These are phyloP conservation scores for Syzygium syzygioides DNA, from an alignment of 441 rosid genomes.

Conservation along the genomic window DNA sequence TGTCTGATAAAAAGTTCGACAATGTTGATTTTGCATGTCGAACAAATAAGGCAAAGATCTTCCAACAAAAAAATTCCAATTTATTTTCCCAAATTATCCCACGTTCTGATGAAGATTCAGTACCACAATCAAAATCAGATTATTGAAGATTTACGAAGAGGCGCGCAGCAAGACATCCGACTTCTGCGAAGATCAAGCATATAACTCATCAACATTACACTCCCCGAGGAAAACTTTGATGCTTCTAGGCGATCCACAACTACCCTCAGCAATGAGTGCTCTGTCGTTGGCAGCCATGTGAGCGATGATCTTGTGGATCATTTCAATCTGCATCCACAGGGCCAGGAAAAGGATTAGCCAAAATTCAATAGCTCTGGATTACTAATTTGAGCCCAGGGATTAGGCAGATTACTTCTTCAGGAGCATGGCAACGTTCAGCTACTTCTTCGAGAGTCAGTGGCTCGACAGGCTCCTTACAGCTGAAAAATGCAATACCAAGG, in stretches of 20 bases:
- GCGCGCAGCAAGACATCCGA: background rate
- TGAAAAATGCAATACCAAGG: slow-evolving; percentile 16
- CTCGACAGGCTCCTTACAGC: slow-evolving; percentile 92
- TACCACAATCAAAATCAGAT: background rate
- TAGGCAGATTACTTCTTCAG: slow-evolving; percentile 49
- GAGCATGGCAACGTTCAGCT: slow-evolving; percentile 89
- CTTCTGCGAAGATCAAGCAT: slow-evolving; percentile 15
- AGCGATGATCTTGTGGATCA: slow-evolving; percentile 87
- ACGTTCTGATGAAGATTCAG: background rate
- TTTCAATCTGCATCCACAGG: slow-evolving; percentile 64
- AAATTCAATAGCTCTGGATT: background rate
- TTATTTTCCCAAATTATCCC: background rate
- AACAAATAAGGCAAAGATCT: background rate
- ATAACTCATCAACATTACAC: slow-evolving; percentile 67
- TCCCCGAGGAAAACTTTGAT: slow-evolving; percentile 81
- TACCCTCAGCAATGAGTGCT: slow-evolving; percentile 89
- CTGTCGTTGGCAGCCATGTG: slow-evolving; percentile 98
- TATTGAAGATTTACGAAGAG: background rate
- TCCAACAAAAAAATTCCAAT: background rate
- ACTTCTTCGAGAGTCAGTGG: slow-evolving; percentile 80
- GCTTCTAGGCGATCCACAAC: slow-evolving; percentile 92
- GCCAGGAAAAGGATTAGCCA: slow-evolving; percentile 7
- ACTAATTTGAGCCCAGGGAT: background rate
- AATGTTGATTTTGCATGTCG: background rate
- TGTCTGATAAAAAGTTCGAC: background rate